These are phyloP conservation scores for Kalmusia sp. DNA, from an alignment of 2,329 filamentous ascomycete species.

Conservation along the genomic window DNA sequence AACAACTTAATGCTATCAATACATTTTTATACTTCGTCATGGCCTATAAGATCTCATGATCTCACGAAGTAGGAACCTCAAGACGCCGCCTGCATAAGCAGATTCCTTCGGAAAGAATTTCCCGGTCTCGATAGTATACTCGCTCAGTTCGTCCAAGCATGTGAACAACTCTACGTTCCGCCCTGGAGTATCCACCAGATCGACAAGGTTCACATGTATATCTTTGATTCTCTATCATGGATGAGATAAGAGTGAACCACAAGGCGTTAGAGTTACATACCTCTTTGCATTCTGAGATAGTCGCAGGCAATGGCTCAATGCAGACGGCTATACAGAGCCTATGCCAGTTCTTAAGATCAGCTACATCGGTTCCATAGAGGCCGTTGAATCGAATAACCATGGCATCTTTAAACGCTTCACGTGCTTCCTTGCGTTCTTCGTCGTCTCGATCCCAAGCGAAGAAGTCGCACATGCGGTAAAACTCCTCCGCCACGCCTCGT, in stretches of 20 bases:
- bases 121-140: conserved; percentile 10
- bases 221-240: conserved; percentile 2
- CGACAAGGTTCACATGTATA: conserved; percentile 13
- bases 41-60: too few relatives aligned
- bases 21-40: too few relatives aligned
- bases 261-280: too few relatives aligned
- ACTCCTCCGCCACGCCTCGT: conserved; percentile 11
- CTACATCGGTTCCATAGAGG: conserved; percentile 16
- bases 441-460: conserved; percentile 16
- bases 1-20: too few relatives aligned
- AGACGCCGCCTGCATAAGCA: conserved; percentile 12
- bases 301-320: conserved; percentile 11
- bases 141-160: conserved; percentile 6
- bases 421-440: conserved; percentile 9
- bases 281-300: background rate
- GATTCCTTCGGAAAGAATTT: conserved; percentile 13
- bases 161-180: background rate
- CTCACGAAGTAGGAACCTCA: conserved; percentile 12
- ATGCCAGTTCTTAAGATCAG: conserved; percentile 14
- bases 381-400: conserved; percentile 15
- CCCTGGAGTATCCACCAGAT: conserved; percentile 12
- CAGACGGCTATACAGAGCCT: conserved; percentile 13
- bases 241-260: background rate
- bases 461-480: conserved; percentile 18
- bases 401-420: conserved; percentile 14